A percentile compares a stretch with the other conserved stretches of the same genome.
phyloP scores from a whole-genome alignment of 1,284 basidiomycete genomes.

The Pascua guehoae region DNA sequence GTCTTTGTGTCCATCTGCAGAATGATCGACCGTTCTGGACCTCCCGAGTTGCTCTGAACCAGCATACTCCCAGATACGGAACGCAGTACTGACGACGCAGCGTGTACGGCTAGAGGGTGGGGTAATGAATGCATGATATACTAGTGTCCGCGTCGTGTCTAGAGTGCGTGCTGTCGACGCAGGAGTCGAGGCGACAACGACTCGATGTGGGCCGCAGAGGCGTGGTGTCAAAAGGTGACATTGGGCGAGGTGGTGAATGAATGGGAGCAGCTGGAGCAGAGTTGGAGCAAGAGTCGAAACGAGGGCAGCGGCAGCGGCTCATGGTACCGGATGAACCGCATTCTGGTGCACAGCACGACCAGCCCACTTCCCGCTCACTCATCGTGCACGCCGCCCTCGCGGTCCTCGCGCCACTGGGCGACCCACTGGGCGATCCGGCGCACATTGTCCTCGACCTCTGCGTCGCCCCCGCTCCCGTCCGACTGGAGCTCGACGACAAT shows the following conservation, averaged over 20 bases:
- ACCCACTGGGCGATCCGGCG: constrained; percentile 82
- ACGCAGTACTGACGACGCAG: too few species aligned
- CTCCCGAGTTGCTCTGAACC: neutral
- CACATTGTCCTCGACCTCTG: constrained; percentile 79
- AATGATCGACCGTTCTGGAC: neutral
- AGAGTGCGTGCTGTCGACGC: too few species aligned
- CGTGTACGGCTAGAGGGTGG: constrained; percentile 29
- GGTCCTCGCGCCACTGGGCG: constrained; percentile 65
- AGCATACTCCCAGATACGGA: neutral
- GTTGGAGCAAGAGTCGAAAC: too few species aligned
- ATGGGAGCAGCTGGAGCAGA: too few species aligned
- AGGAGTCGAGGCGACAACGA: too few species aligned
- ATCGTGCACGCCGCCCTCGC: constrained; percentile 30
- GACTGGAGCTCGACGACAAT: constrained; percentile 83
- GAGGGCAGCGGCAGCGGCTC: too few species aligned
- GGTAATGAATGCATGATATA: constrained; percentile 19
- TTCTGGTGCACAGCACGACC: too few species aligned
- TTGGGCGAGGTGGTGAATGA: too few species aligned
- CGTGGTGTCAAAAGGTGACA: too few species aligned
- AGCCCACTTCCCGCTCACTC: constrained; percentile 5
- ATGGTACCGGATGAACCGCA: too few species aligned
- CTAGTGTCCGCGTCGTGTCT: neutral
- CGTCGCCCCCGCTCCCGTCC: constrained; percentile 62
- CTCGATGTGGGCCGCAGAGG: too few species aligned
- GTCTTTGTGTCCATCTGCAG: constrained; percentile 13